phyloP scores from a whole-genome alignment of 495 filamentous ascomycete genomes.

The Tuber indicum region DNA sequence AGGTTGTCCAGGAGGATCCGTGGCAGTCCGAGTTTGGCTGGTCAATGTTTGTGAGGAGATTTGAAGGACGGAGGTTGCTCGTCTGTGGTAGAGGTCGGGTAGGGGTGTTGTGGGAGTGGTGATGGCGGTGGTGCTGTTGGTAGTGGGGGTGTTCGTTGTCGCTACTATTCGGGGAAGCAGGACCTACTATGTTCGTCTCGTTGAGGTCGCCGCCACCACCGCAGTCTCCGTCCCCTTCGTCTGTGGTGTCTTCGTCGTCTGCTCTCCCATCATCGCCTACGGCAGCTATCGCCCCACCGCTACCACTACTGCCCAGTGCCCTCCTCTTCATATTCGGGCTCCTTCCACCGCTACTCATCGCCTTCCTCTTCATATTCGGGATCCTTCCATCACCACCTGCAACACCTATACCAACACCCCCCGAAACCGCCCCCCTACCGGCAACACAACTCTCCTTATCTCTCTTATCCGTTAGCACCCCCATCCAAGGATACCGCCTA shows the following conservation, averaged over 20 bases:
- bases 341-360: background rate
- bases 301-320: background rate
- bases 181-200: background rate
- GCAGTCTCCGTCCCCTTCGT: background rate
- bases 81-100: background rate
- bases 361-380: background rate
- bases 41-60: background rate
- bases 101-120: background rate
- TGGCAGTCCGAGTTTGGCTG: background rate
- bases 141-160: background rate
- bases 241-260: background rate
- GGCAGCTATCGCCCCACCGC: background rate
- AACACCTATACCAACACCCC: background rate
- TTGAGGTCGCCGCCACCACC: background rate
- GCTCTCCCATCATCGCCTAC: background rate
- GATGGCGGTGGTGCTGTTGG: background rate
- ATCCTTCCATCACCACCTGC: background rate
- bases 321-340: too few relatives aligned
- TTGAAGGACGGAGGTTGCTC: background rate
- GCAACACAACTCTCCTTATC: background rate
- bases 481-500: conserved; percentile 39
- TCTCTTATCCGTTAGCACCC: conserved; percentile 1
- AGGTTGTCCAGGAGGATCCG: background rate
- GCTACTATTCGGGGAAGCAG: background rate
- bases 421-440: background rate